phyloP scores from a whole-genome alignment of 106 monocot genomes.

The Dendrobium catenatum region DNA sequence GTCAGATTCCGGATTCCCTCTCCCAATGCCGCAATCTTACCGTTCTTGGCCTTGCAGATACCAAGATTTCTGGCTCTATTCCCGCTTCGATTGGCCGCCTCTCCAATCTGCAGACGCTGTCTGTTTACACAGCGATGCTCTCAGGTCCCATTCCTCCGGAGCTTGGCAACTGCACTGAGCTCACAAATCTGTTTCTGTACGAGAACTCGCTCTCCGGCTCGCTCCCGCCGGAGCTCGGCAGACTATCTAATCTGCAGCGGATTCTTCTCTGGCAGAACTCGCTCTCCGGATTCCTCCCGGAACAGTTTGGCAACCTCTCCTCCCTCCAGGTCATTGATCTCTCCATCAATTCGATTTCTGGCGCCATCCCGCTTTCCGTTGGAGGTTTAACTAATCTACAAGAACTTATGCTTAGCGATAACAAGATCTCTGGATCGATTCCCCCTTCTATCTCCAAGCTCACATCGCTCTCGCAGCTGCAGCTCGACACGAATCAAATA shows the following conservation, averaged over 20 bases:
- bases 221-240: conserved; percentile 59
- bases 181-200: conserved; percentile 77
- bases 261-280: conserved; percentile 90
- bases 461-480: conserved; percentile 46
- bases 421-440: conserved; percentile 84
- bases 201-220: conserved; percentile 75
- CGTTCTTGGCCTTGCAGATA: conserved; percentile 79
- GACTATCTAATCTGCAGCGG: conserved; percentile 45
- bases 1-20: conserved; percentile 55
- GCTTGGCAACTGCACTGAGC: conserved; percentile 61
- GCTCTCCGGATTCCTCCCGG: conserved; percentile 58
- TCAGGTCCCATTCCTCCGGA: conserved; percentile 76
- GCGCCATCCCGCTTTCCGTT: conserved; percentile 57
- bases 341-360: conserved; percentile 93
- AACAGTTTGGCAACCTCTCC: conserved; percentile 55
- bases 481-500: conserved; percentile 78
- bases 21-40: conserved; percentile 49
- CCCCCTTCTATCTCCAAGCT: conserved; percentile 57
- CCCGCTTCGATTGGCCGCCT: conserved; percentile 56
- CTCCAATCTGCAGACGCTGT: conserved; percentile 58
- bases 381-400: conserved; percentile 39
- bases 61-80: conserved; percentile 72
- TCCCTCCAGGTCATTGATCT: conserved; percentile 64
- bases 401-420: conserved; percentile 88
- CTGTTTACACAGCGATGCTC: conserved; percentile 74